A percentile compares a stretch with the other conserved stretches of the same genome.
Evolutionary conservation across 2,329 filamentous ascomycete species (phyloP).

Genomic region (Hypoxylon sp.): DNA sequence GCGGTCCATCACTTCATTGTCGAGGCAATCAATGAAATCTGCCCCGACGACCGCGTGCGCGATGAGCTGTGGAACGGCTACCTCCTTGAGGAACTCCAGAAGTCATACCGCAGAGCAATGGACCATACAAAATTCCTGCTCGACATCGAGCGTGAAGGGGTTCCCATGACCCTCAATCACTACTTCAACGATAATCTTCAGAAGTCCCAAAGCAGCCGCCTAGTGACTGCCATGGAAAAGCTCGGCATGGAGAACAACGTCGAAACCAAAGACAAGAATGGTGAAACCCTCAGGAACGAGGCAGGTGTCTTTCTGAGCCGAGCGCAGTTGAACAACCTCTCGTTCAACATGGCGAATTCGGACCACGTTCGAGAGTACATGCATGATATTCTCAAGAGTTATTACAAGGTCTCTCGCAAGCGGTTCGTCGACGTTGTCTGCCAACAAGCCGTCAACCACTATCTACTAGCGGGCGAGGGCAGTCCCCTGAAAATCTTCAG

Average conservation of each 20-base stretch:
- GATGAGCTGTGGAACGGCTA: constrained; percentile 56
- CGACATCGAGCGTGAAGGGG: constrained; percentile 62
- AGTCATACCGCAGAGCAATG: constrained; percentile 61
- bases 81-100: constrained; percentile 60
- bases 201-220: constrained; percentile 46
- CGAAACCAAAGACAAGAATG: background rate
- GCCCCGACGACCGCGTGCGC: constrained; percentile 59
- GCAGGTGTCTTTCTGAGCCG: constrained; percentile 46
- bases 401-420: constrained; percentile 73
- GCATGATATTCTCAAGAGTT: constrained; percentile 71
- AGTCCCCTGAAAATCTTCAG: constrained; percentile 69
- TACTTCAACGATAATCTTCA: constrained; percentile 61
- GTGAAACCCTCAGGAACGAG: background rate
- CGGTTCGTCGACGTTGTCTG: constrained; percentile 75
- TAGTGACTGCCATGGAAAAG: constrained; percentile 39
- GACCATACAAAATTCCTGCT: constrained; percentile 63
- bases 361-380: constrained; percentile 65
- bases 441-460: constrained; percentile 69
- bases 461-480: constrained; percentile 64
- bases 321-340: constrained; percentile 43
- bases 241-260: constrained; percentile 15
- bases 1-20: constrained; percentile 63
- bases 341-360: constrained; percentile 50
- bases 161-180: constrained; percentile 64
- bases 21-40: constrained; percentile 58